A percentile compares a stretch with the other conserved stretches of the same genome.
Conservation (phyloP, 169 alveolate genomes). For the Cryptosporidium muris region DNA sequence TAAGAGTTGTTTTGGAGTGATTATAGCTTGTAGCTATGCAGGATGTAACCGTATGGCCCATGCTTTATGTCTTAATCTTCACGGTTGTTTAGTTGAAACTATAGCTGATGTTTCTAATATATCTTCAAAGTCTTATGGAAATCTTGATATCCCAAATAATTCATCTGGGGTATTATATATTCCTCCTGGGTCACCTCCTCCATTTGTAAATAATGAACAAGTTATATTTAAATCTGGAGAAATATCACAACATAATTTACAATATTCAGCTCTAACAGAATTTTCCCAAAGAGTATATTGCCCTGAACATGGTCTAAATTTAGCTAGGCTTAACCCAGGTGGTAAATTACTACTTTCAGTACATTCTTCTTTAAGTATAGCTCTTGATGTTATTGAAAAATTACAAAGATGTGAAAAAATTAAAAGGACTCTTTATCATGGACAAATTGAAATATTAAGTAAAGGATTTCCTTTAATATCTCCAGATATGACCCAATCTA, state of each 20-base stretch:
- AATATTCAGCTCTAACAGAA: background rate
- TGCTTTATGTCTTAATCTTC: conserved; percentile 33
- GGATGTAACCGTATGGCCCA: conserved; percentile 62
- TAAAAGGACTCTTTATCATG: conserved; percentile 11
- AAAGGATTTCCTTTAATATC: conserved; percentile 42
- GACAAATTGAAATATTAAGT: conserved; percentile 39
- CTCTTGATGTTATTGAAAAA: conserved; percentile 18
- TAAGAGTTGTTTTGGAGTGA: conserved; percentile 59
- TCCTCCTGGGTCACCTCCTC: conserved; percentile 53
- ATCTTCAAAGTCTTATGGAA: too few relatives aligned
- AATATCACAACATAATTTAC: background rate
- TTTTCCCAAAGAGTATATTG: conserved; percentile 50
- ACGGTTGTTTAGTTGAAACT: conserved; percentile 51
- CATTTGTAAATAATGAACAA: background rate
- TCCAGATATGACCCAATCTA: conserved; percentile 9
- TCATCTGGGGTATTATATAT: conserved; percentile 18
- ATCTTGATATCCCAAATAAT: too few relatives aligned
- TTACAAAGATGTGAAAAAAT: conserved; percentile 1
- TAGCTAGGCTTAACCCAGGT: conserved; percentile 38
- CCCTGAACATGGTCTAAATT: conserved; percentile 44
- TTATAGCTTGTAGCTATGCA: conserved; percentile 22
- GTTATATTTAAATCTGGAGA: background rate
- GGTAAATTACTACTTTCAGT: conserved; percentile 36
- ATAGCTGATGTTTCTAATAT: conserved; percentile 3
- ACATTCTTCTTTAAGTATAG: conserved; percentile 26